Conservation (phyloP, 2,329 filamentous ascomycete genomes). For the Fusarium virguliforme region DNA sequence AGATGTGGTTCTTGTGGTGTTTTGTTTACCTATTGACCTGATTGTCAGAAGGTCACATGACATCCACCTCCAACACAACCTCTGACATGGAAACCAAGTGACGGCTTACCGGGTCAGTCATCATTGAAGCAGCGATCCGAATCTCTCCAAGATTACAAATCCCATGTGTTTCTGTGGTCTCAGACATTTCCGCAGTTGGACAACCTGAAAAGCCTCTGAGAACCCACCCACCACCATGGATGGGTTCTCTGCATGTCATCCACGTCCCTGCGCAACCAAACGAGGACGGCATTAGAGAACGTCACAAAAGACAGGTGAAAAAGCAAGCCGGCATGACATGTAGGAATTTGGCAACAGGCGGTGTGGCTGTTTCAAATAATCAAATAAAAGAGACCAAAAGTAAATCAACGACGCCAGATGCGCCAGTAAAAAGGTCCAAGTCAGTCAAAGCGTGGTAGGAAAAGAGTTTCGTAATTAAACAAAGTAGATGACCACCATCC, state of each 20-base stretch:
- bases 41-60: constrained; percentile 3
- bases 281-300: neutral
- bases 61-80: neutral
- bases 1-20: neutral
- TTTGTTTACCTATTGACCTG: neutral
- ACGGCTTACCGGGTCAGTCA: neutral
- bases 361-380: constrained; percentile 15
- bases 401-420: constrained; percentile 29
- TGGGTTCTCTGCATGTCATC: neutral
- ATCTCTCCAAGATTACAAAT: neutral
- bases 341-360: neutral
- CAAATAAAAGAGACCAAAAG: constrained; percentile 20
- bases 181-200: neutral
- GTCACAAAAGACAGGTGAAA: constrained; percentile 27
- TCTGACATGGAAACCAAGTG: neutral
- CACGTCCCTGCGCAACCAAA: neutral
- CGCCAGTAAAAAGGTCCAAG: constrained; percentile 32
- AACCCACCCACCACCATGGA: neutral
- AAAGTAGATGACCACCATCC: constrained; percentile 66
- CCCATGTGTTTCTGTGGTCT: neutral
- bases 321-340: neutral
- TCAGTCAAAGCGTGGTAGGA: constrained; percentile 46
- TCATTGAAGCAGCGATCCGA: neutral
- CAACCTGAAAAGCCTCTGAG: neutral
- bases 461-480: constrained; percentile 66